Base-by-base conservation (phyloP, 306 rosid species). In the Macrotyloma uniflorum region DNA sequence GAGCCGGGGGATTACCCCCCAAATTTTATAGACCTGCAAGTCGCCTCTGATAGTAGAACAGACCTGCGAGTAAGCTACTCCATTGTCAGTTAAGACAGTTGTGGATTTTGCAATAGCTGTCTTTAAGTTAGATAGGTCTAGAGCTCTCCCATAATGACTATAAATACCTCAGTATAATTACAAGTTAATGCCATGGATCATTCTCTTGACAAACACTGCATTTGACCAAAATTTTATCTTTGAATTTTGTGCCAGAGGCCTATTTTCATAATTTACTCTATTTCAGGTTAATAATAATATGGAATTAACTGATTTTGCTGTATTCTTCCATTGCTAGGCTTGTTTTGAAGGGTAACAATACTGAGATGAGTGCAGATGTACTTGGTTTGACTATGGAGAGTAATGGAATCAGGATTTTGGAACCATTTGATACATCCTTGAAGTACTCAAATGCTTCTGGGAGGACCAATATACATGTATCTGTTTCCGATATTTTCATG, bases 381-480 rank as follows among this genome's bases (percentile, higher is more conserved):
- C 93, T 92, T 82, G 97, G 98, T 69, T 85, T 95, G 85, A 90
- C 97, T 6, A 93, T 95, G 98, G 98, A 95, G 89, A 95, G 98
- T 84, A 91, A 84, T 67, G 98, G 98, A 69, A 87, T 91, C 88
- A 85, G 89, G 82, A 93, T 95, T 87, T 76, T 95, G 93, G 98
- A 95, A 86, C 98, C 98, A 32, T 95, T 95, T 80, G 97, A 95
- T 83, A 86, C 96, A 62, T 87, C 89, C 30, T 72, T 93, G 77
- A 89, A 89, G 82, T 95, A 91, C 82, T 95, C 98, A 13, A 93
- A 93, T 62, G 90, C 97, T 80, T 88, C 90, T 58, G 96, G 97
- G 85, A 95, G 89, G 88, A 92, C 97, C 81, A 89, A 89, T 82
- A 84, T 95, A 58, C 93, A 87, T 89, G 72, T 93, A 61, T 87